Base-by-base conservation (phyloP, 257 asterid genomes). In the Coffea eugenioides region DNA sequence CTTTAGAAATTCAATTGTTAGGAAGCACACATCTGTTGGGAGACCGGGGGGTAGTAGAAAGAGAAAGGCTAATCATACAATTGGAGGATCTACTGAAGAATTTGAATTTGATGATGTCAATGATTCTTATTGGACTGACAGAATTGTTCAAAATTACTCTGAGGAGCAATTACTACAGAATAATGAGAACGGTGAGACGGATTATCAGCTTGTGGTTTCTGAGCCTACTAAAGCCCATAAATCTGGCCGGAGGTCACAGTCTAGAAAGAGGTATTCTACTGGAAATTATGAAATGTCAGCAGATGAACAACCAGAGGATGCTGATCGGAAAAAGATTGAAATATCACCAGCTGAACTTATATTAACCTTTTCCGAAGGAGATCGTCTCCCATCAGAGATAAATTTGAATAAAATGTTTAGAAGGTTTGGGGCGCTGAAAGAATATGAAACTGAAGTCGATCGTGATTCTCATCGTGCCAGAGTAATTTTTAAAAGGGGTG, bases 381-480 rank as follows among this genome's bases (percentile, higher is more conserved):
- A 83, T 25, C 49, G 85, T 76, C 85, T 92, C 68, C 99, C 99
- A 6, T 91, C 97, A 2, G 97, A 90, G 82, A 88, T 84, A 49
- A 91, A 82, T 79, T 89, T 96, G 43, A 96, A 92, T 79, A 94
- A 91, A 86, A 93, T 89, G 84, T 94, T 94, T 64, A 91, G 96
- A 85, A 91, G 99, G 73, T 96, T 96, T 83, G 98, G 99, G 78
- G 84, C 97, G 10, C 73, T 96, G 85, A 90, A 87, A 94, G 99
- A 96, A 83, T 87, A 94, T 34, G 97, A 96, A 87, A 96, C 99
- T 1, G 94, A 91, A 89, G 90, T 96, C 75, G 90, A 89, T 81
- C 91, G 78, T 2, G 97, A 88, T 41, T 84, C 91, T n/a, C 90
- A 88, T 18, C 91, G 97, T 62, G 99, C 95, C 49, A 91, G 91